Base-by-base conservation (phyloP, 164 flowering plant species). In the Magnolia kwangsiensis region DNA sequence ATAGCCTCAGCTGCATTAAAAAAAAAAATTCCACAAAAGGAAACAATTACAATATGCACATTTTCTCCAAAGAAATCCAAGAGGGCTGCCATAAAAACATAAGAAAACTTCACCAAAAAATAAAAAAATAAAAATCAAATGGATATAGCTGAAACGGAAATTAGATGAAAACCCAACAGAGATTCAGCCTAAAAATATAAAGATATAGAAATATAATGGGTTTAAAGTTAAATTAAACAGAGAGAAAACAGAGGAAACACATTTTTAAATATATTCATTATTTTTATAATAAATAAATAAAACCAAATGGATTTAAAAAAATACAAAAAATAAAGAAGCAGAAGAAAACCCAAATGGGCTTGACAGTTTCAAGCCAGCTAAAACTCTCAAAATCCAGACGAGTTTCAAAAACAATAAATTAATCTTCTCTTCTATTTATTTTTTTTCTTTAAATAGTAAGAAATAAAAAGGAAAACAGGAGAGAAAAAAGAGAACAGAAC, bases 1-100 rank as follows among this genome's bases (percentile, higher is more conserved):
- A 96, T 89, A 14, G 99, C 99, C 83, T 94, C 98, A 1, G 95
- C 99, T 96, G 98, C 86, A 90, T 11, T 49, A 75, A 64, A 7
- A 19, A 64, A 64, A 16, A 64, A 64, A 3, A 27, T 1, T 37
- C 45, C 45, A 37, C 45, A 4, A 37, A 37, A 37, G 45, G 45
- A 5, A 37, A 37, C 45, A 37, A 37, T 37, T 37, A 37, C 45
- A 5, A 37, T 37, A 37, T 63, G 21, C 19, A 63, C 19, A 3
- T n/a, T 63, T 63, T 63, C 65, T 63, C 20, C 65, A 18, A 6
- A 63, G 6, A 6, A 21, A 63, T 18, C 21, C 19, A 21, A 63
- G 19, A n/a, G 19, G 65, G 19, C 21, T 18, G 65, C 21, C 19
- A 63, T 6, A 18, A 63, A n/a, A 63, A 16, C 18, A 63, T 18